Conservation (phyloP, 2,329 filamentous ascomycete genomes). For the Pseudogymnoascus pannorum region DNA sequence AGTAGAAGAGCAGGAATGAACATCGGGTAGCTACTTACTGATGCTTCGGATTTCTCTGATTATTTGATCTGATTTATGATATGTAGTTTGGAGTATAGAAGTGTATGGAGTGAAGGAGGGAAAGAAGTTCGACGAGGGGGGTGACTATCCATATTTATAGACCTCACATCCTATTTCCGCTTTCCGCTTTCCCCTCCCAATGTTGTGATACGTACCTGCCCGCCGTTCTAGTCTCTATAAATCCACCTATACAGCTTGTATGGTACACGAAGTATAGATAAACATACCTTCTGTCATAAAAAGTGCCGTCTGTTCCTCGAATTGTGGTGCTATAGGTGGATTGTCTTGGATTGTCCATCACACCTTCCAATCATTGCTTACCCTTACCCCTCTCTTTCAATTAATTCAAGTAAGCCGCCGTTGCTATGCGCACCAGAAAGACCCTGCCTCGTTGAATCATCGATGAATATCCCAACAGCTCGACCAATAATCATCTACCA, state of each 20-base stretch:
- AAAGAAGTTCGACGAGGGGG: background rate
- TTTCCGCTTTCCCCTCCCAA: background rate
- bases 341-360: background rate
- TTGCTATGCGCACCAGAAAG: background rate
- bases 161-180: background rate
- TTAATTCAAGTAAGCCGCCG: background rate
- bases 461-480: background rate
- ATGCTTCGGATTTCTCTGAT: background rate
- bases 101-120: too few species aligned
- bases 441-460: background rate
- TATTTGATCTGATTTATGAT: background rate
- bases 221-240: background rate
- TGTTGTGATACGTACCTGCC: constrained; percentile 1
- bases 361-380: background rate
- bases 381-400: background rate
- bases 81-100: background rate
- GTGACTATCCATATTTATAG: background rate
- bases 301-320: background rate
- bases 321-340: constrained; percentile 1
- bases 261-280: background rate
- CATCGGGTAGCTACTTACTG: background rate
- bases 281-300: background rate
- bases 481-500: background rate
- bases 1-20: background rate
- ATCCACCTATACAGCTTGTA: background rate